Evolutionary conservation across 345 rosid species (phyloP).

Genomic region (Populus tremula): DNA sequence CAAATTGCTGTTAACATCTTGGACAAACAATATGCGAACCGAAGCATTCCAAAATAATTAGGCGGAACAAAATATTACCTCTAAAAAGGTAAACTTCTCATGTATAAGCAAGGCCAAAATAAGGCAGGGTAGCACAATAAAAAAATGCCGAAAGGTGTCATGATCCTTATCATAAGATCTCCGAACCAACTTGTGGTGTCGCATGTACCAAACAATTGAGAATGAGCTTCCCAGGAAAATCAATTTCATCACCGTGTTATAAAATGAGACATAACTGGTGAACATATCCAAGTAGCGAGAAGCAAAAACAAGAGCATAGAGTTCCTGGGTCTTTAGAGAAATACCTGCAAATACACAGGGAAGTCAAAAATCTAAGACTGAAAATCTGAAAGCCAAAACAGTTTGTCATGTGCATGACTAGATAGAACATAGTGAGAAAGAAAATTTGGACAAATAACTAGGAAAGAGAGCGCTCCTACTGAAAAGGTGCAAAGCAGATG

Average conservation of each 20-base stretch:
- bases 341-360: conserved; percentile 43
- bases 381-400: not conserved
- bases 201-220: conserved; percentile 83
- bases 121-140: conserved; percentile 57
- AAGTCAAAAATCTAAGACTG: not conserved
- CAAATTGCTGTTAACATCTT: not conserved
- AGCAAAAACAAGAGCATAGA: conserved; percentile 66
- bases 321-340: conserved; percentile 87
- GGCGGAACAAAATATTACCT: conserved; percentile 39
- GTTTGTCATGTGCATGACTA: not conserved
- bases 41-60: not conserved
- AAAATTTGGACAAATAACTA: not conserved
- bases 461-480: not conserved
- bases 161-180: conserved; percentile 66
- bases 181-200: conserved; percentile 60
- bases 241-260: conserved; percentile 75
- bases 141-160: conserved; percentile 60
- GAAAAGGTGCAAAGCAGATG: not conserved
- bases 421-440: not conserved
- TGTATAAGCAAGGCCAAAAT: conserved; percentile 59
- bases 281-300: conserved; percentile 82
- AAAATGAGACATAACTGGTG: conserved; percentile 57
- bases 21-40: not conserved
- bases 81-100: conserved; percentile 64
- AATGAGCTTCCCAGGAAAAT: conserved; percentile 77